phyloP scores from a whole-genome alignment of 2,329 filamentous ascomycete species.

The Stagonosporopsis vannaccii region DNA sequence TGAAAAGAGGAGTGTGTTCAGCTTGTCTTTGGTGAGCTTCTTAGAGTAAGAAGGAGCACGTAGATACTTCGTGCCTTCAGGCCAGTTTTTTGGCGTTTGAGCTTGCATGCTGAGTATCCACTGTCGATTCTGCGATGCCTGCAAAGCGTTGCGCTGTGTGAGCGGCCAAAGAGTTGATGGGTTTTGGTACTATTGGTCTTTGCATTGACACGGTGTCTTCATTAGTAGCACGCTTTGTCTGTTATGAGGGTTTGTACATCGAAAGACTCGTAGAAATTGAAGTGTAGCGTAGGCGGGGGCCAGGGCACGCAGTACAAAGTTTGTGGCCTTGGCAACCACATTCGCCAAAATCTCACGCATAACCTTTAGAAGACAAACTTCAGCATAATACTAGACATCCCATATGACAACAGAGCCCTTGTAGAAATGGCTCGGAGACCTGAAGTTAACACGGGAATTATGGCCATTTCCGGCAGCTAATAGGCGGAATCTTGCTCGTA shows the following conservation, averaged over 20 bases:
- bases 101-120: constrained; percentile 1
- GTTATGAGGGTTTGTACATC: not conserved
- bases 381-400: not conserved
- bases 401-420: not conserved
- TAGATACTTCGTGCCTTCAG: constrained; percentile 35
- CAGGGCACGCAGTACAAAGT: not conserved
- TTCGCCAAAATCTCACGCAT: not conserved
- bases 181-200: not conserved
- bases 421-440: not conserved
- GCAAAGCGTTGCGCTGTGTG: not conserved
- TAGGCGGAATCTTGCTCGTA: not conserved
- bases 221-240: not conserved
- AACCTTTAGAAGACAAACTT: not conserved
- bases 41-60: constrained; percentile 43
- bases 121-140: not conserved
- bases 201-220: not conserved
- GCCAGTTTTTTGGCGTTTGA: constrained; percentile 43
- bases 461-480: not conserved
- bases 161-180: not conserved
- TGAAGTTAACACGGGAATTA: not conserved
- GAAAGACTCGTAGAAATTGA: not conserved
- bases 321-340: constrained; percentile 2
- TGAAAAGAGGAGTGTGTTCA: constrained; percentile 30
- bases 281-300: not conserved
- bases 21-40: constrained; percentile 32